Evolutionary conservation across 1,284 basidiomycete genomes (phyloP).

Genomic region (Rhodofomes roseus): DNA sequence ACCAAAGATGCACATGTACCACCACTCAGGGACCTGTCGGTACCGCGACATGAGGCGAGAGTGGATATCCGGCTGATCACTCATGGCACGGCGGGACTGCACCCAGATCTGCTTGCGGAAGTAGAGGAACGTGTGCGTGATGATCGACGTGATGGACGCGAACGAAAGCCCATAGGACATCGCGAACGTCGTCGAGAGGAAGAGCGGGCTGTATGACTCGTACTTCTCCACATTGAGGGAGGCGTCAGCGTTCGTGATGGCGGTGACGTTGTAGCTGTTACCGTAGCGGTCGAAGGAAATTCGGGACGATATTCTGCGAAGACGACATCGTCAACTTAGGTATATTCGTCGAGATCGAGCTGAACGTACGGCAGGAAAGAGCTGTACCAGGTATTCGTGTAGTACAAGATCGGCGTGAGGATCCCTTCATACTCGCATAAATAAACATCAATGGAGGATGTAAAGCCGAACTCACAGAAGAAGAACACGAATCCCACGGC

Average conservation of each 20-base stretch:
- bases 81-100: constrained; percentile 57
- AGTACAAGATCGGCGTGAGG: constrained; percentile 55
- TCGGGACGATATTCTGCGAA: constrained; percentile 47
- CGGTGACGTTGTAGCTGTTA: constrained; percentile 50
- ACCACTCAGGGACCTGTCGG: constrained; percentile 71
- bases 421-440: constrained; percentile 47
- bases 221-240: constrained; percentile 52
- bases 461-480: constrained; percentile 43
- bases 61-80: constrained; percentile 85
- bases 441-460: constrained; percentile 18
- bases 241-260: constrained; percentile 48
- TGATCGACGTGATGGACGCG: constrained; percentile 51
- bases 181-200: constrained; percentile 67
- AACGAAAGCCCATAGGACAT: constrained; percentile 63
- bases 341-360: background rate
- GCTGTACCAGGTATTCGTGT: constrained; percentile 42
- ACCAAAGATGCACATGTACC: constrained; percentile 49
- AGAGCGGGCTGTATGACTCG: constrained; percentile 54
- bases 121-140: constrained; percentile 79
- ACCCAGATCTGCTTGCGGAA: constrained; percentile 78
- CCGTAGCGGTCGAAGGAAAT: constrained; percentile 58
- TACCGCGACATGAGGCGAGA: constrained; percentile 81
- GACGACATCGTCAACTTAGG: background rate
- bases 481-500: constrained; percentile 54
- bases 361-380: constrained; percentile 41